Percentiles rank a stretch among this genome's conserved stretches.
Conservation (phyloP, 73 alveolate species). For the Paramecium tetraurelia region DNA sequence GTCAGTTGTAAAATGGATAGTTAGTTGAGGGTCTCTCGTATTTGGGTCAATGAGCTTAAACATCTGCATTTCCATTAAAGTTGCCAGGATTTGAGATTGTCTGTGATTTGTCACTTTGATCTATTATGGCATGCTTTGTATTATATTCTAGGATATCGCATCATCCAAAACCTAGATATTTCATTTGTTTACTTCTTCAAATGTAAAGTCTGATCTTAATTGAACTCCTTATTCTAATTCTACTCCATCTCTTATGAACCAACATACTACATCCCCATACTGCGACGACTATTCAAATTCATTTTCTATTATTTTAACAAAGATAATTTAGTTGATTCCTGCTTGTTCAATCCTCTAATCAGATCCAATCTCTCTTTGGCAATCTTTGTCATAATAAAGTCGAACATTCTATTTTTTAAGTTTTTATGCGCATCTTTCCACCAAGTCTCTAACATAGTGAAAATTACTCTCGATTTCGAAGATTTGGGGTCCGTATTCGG, state of each 20-base stretch:
- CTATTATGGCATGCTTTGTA: neutral
- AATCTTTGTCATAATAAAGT: neutral
- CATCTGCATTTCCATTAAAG: constrained; percentile 3
- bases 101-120: neutral
- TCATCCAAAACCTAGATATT: neutral
- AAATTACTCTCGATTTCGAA: neutral
- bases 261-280: neutral
- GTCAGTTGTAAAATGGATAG: neutral
- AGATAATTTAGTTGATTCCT: neutral
- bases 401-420: neutral
- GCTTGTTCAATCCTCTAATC: neutral
- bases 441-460: neutral
- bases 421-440: neutral
- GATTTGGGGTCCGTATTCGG: neutral
- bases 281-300: neutral
- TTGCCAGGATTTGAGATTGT: neutral
- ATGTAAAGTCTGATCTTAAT: neutral
- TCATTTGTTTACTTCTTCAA: constrained; percentile 6
- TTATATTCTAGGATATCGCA: neutral
- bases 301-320: neutral
- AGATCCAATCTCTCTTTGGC: neutral
- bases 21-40: neutral
- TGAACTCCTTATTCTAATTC: neutral
- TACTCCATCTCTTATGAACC: neutral
- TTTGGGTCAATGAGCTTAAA: neutral